phyloP scores from a whole-genome alignment of 1,284 basidiomycete genomes.

The Phylloporus sp. region DNA sequence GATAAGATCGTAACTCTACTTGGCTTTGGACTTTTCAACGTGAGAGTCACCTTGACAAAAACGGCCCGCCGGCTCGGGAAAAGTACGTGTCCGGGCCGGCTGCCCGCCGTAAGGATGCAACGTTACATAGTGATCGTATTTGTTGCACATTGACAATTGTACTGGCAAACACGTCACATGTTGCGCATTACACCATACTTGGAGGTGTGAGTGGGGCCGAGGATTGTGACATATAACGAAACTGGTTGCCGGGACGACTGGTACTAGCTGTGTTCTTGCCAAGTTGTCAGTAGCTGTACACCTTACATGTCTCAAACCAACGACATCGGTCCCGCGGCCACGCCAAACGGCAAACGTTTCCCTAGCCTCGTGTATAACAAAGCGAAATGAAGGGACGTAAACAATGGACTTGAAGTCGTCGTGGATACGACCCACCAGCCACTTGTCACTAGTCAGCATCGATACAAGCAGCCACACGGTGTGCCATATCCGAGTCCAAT shows the following conservation, averaged over 20 bases:
- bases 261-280: neutral
- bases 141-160: neutral
- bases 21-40: neutral
- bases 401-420: neutral
- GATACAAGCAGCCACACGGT: constrained; percentile 35
- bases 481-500: constrained; percentile 33
- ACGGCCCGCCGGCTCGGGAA: too few species aligned
- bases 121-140: too few species aligned
- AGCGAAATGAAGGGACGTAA: neutral
- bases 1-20: neutral
- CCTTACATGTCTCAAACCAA: neutral
- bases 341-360: neutral
- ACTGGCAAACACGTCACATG: neutral
- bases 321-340: neutral
- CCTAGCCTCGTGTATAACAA: neutral
- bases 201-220: neutral
- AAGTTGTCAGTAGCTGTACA: too few species aligned
- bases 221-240: neutral
- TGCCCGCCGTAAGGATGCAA: too few species aligned
- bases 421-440: neutral
- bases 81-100: too few species aligned
- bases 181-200: too few species aligned
- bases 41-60: too few species aligned
- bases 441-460: constrained; percentile 28
- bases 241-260: neutral